Base-by-base conservation (phyloP, 208 protist genomes). In the Trypanosoma rangeli region DNA sequence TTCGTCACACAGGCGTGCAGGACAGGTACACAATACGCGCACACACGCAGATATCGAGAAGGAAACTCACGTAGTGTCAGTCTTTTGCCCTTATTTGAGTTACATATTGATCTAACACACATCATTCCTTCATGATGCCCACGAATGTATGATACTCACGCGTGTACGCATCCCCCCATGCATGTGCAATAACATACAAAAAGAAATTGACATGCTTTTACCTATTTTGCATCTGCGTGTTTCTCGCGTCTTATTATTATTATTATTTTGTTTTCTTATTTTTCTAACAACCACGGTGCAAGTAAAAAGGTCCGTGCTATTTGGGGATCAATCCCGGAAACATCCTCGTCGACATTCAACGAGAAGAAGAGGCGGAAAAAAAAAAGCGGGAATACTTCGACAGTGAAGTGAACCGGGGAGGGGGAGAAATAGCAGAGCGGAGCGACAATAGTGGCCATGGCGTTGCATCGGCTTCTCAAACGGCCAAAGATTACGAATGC, bases 401-500 rank as follows among this genome's bases (percentile, higher is more conserved):
- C 16, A 63, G 39, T 16, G 39, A 5, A 22, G 29, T 28, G 16
- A 28, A 24, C 20, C 39, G 18, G 8, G 3, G 22, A 46, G 20
- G 22, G 56, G 7, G 49, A 20, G 48, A 33, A 18, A 59, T 5
- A 10, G 13, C 18, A 58, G n/a, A 58, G 31, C 12, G 33, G 10
- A 8, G 8, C 4, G 39, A 44, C n/a, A 4, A 44, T 20, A 10
- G 15, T 3, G 24, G 28, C n/a, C n/a, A 75, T 75, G 70, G 12
- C 62, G 18, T 37, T 75, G 22, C 70, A 64, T 42, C 84, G 81
- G 10, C 61, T 89, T 28, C n/a, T 68, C 3, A 83, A 84, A 42
- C 60, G 60, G n/a, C 57, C 53, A 28, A 90, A 90, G 70, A 57
- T 90, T 49, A 78, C 68, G 16, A 90, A 75, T 33, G 10, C 20